phyloP scores from a whole-genome alignment of 139 green algal genomes.

The Chlamydomonas sp. region DNA sequence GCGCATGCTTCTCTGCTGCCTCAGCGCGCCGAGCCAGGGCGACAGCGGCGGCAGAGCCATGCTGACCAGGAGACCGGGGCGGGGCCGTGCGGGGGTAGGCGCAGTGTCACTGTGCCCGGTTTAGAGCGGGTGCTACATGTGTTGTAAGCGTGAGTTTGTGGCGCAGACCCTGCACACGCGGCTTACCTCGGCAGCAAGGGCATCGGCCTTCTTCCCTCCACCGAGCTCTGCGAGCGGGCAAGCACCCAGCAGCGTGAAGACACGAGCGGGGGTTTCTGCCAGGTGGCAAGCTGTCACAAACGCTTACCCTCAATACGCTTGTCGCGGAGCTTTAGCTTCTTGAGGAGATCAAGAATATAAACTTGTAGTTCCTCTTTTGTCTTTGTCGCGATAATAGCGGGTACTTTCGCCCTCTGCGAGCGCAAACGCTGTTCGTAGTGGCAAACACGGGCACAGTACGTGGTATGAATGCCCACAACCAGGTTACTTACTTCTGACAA shows the following conservation, averaged over 20 bases:
- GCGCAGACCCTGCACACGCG: no score
- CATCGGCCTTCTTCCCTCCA: neutral
- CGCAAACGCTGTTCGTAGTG: neutral
- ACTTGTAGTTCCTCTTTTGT: constrained; percentile 50
- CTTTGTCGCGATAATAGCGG: constrained; percentile 45
- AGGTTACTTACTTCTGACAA: neutral
- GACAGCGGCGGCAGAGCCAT: neutral
- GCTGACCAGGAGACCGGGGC: neutral
- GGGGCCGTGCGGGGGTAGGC: neutral
- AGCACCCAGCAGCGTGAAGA: no score
- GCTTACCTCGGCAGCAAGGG: neutral
- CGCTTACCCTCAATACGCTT: constrained; percentile 50
- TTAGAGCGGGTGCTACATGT: no score
- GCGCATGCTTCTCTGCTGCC: neutral
- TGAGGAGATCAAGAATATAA: constrained; percentile 52
- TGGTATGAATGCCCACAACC: neutral
- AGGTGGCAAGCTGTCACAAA: neutral
- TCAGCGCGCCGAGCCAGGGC: constrained; percentile 1
- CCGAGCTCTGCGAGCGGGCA: neutral
- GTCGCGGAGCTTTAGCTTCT: constrained; percentile 56
- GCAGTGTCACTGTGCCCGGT: no score
- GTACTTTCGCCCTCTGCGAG: constrained; percentile 26
- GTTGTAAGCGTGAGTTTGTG: no score
- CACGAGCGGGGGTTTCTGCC: no score
- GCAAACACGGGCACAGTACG: neutral